These are phyloP conservation scores for Talaromyces sp. DNA, from an alignment of 2,329 filamentous ascomycete genomes.

Conservation along the genomic window DNA sequence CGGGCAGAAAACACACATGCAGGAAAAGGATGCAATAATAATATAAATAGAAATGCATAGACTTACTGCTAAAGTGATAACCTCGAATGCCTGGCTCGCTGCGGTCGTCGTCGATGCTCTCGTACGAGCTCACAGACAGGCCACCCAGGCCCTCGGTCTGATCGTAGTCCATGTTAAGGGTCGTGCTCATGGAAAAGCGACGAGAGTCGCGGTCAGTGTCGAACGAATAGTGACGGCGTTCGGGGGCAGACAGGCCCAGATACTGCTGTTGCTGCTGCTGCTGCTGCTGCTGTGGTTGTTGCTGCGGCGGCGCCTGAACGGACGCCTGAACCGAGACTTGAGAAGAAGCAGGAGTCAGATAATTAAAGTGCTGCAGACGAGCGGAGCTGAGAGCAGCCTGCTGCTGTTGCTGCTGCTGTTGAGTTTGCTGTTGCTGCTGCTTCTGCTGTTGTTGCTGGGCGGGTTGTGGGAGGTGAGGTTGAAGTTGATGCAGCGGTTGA, in stretches of 20 bases:
- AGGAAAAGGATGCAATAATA: background rate
- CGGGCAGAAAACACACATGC: background rate
- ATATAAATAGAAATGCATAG: background rate
- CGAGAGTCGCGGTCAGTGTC: conserved; percentile 24
- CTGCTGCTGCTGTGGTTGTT: background rate
- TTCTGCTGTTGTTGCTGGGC: background rate
- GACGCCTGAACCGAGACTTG: background rate
- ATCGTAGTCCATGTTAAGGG: conserved; percentile 33
- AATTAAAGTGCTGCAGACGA: conserved; percentile 13
- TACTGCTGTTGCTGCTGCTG: background rate
- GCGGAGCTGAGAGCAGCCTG: conserved; percentile 10
- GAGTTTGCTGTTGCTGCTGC: conserved; percentile 2
- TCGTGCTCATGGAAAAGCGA: conserved; percentile 16
- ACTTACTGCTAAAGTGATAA: conserved; percentile 39
- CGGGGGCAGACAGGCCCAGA: background rate
- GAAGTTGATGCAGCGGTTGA: background rate
- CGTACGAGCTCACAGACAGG: conserved; percentile 38
- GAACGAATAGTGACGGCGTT: conserved; percentile 33
- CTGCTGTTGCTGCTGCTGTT: background rate
- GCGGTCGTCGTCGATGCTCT: conserved; percentile 38
- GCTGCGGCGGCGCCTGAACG: background rate
- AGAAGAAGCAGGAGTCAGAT: background rate
- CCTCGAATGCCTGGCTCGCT: conserved; percentile 30
- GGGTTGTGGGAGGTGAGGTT: background rate
- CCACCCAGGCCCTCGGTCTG: conserved; percentile 38